phyloP scores from a whole-genome alignment of 768 basidiomycete species.

The Termitomyces sp. region DNA sequence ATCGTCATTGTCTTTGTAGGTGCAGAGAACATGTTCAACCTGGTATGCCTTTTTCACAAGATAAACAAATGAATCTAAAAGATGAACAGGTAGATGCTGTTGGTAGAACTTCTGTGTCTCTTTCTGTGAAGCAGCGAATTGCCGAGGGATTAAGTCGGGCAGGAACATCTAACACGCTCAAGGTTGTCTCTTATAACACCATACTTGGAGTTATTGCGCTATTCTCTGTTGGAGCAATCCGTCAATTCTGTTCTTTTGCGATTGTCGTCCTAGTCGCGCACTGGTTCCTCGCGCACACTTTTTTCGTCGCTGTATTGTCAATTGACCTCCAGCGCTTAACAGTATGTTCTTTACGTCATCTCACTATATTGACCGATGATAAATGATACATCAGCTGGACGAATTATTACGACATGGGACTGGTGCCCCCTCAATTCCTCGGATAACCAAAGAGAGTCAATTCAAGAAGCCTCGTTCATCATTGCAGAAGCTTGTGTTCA shows the following conservation, averaged over 20 bases:
- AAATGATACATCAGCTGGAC: slow-evolving; percentile 48
- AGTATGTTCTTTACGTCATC: slow-evolving; percentile 29
- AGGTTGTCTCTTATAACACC: slow-evolving; percentile 81
- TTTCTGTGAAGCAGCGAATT: slow-evolving; percentile 88
- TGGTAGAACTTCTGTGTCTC: slow-evolving; percentile 74
- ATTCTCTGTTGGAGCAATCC: slow-evolving; percentile 73
- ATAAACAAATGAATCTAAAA: background rate
- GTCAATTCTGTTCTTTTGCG: slow-evolving; percentile 91
- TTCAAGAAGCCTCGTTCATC: slow-evolving; percentile 36
- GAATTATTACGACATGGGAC: slow-evolving; percentile 76
- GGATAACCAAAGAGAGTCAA: slow-evolving; percentile 18
- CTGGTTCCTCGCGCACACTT: slow-evolving; percentile 95
- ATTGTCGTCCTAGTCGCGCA: slow-evolving; percentile 93
- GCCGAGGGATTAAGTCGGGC: slow-evolving; percentile 85
- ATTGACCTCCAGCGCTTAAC: slow-evolving; percentile 95
- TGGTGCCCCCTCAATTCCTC: slow-evolving; percentile 37
- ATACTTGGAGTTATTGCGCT: slow-evolving; percentile 74
- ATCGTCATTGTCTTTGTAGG: slow-evolving; percentile 95
- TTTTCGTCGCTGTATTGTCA: slow-evolving; percentile 90
- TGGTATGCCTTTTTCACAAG: slow-evolving; percentile 44
- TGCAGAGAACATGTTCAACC: slow-evolving; percentile 94
- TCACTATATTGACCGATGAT: slow-evolving; percentile 3
- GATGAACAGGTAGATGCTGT: slow-evolving; percentile 72
- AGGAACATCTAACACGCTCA: slow-evolving; percentile 88
- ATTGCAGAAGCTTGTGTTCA: slow-evolving; percentile 35